Evolutionary conservation across 1,284 basidiomycete genomes (phyloP).

Genomic region (Mycosarcoma mackinlayi): DNA sequence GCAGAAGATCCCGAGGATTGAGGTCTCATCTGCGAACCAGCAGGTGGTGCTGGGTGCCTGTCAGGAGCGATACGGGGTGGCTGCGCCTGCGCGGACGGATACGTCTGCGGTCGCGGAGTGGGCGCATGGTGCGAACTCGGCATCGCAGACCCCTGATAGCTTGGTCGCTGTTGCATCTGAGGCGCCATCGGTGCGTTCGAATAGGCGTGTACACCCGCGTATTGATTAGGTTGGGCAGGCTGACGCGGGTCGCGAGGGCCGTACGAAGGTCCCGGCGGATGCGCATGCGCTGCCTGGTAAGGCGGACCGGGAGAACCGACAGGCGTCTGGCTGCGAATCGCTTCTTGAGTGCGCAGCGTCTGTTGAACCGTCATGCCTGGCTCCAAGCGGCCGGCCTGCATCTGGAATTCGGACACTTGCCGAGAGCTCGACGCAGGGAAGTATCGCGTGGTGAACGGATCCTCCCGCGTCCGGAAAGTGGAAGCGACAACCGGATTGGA

Average conservation of each 20-base stretch:
- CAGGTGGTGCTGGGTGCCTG: conserved; percentile 8
- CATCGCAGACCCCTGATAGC: conserved; percentile 15
- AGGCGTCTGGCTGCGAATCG: conserved; percentile 22
- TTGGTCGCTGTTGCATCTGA: conserved; percentile 26
- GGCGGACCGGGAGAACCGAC: conserved; percentile 17
- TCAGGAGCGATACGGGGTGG: conserved; percentile 22
- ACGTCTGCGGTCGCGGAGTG: conserved; percentile 32
- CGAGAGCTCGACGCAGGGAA: conserved; percentile 62
- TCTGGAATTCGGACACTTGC: conserved; percentile 62
- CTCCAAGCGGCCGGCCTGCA: conserved; percentile 43
- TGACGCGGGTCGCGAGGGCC: conserved; percentile 48
- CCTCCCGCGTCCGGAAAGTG: conserved; percentile 43
- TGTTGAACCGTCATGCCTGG: conserved; percentile 66
- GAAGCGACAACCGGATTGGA: conserved; percentile 13
- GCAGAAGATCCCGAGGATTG: conserved; percentile 22
- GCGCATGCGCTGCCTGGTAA: conserved; percentile 17
- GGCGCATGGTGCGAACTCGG: conserved; percentile 27
- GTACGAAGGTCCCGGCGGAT: conserved; percentile 35
- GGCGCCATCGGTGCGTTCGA: conserved; percentile 21
- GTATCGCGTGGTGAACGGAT: conserved; percentile 56
- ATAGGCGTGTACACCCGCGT: conserved; percentile 17
- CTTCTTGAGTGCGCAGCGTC: conserved; percentile 53
- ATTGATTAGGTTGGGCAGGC: conserved; percentile 18
- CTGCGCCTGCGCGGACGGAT: conserved; percentile 17
- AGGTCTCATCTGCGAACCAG: conserved; percentile 12